Conservation (phyloP, 352 stramenopile genomes). For the Salisapilia sapeloensis region DNA sequence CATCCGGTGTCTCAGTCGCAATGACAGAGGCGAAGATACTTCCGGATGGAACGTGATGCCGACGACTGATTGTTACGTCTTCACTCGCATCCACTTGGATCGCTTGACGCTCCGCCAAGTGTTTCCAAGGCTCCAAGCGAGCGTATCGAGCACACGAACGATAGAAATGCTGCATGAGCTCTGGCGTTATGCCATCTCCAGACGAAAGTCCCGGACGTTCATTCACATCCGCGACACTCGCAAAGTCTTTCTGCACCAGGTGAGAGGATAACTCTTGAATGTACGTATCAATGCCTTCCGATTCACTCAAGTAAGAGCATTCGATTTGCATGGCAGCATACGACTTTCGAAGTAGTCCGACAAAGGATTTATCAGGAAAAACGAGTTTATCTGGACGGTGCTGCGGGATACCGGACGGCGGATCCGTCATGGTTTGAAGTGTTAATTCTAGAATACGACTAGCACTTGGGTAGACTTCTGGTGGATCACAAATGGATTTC, state of each 20-base stretch:
- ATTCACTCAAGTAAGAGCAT: conserved; percentile 74
- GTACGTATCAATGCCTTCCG: conserved; percentile 68
- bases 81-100: conserved; percentile 64
- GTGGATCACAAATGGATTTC: conserved; percentile 75
- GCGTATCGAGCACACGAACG: conserved; percentile 45
- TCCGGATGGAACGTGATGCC: conserved; percentile 26
- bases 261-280: conserved; percentile 70
- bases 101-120: conserved; percentile 50
- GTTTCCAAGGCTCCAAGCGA: conserved; percentile 44
- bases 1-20: conserved; percentile 23
- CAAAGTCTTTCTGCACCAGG: conserved; percentile 66
- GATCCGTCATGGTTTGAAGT: conserved; percentile 60
- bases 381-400: conserved; percentile 75
- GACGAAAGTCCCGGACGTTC: conserved; percentile 44
- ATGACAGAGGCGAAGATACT: conserved; percentile 68
- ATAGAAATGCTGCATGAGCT: conserved; percentile 44
- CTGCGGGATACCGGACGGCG: conserved; percentile 47
- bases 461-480: conserved; percentile 55
- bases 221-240: conserved; percentile 57
- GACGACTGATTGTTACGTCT: conserved; percentile 43
- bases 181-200: conserved; percentile 26
- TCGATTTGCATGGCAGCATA: conserved; percentile 61
- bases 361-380: conserved; percentile 64
- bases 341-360: conserved; percentile 59
- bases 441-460: conserved; percentile 53